Evolutionary conservation across 768 basidiomycete species (phyloP), one percentile per base, ranked within the genome.

Genomic region (Leccinum longicurvipes): DNA sequence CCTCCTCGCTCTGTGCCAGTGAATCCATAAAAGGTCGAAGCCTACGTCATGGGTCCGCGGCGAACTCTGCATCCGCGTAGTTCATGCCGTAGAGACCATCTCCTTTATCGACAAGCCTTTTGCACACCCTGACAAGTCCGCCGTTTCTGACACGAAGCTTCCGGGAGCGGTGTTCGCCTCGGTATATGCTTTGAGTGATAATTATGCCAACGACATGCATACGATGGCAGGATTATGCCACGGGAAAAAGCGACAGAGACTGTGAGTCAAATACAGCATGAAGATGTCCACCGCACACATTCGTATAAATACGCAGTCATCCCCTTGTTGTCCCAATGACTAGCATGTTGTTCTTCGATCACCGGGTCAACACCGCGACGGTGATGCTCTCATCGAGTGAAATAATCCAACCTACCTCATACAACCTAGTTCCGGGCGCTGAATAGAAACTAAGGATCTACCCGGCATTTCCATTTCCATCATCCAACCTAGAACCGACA

Each of bases 251-350:
- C 8, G 14, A 12, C 6, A 27, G 9, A 42, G 51, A 51, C 12
- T 39, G 27, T 47, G 15, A 42, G 50, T 39, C 44, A 32, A 5
- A 25, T 19, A 15, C 1, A 14, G n/a, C 28, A 29, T 14, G 17
- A 49, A 51, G 48, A 27, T n/a, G 23, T 27, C 8, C 17, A 36
- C 50, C 1, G 54, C 78, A 48, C 55, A 86, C 86, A 73, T 77
- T 91, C 90, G 57, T 89, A 92, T 17, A 91, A 67, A 68, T 81
- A 86, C 8, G 88, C 88, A 3, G 89, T 88, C 87, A 91, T 90
- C 36, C 90, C 90, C 68, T 92, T 91, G 74, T 91, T 91, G 70
- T 91, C 90, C 3, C 72, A 68, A 87, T 90, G 28, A 91, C 80
- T 17, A 91, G 74, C 1, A 88, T 90, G 59, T 90, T 91, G 66